These are phyloP conservation scores for Colletotrichum chlorophyti DNA, from an alignment of 2,329 filamentous ascomycete genomes.

Conservation along the genomic window DNA sequence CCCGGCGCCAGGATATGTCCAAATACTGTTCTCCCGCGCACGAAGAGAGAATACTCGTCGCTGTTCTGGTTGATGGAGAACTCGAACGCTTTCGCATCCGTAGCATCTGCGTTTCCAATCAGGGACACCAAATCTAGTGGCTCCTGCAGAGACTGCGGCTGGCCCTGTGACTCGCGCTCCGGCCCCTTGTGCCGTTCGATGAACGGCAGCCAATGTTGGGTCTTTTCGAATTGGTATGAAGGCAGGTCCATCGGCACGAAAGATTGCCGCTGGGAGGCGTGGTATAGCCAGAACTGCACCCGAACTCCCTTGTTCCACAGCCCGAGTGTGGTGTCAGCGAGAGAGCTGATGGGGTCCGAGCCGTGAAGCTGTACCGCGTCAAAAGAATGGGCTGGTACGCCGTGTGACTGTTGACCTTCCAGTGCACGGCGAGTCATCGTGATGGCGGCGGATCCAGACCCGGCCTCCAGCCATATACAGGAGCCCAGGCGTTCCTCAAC, in stretches of 20 bases:
- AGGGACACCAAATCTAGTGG: background rate
- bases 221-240: conserved; percentile 37
- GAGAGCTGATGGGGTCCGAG: background rate
- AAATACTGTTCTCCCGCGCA: background rate
- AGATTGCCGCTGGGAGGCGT: conserved; percentile 19
- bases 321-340: conserved; percentile 2
- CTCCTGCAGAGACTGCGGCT: background rate
- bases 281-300: conserved; percentile 33
- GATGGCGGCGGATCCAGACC: conserved; percentile 41
- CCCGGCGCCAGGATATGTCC: background rate
- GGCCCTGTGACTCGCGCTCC: background rate
- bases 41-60: background rate
- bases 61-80: background rate
- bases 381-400: background rate
- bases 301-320: conserved; percentile 31
- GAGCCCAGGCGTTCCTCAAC: conserved; percentile 31
- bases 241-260: conserved; percentile 31
- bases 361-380: conserved; percentile 20
- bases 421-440: conserved; percentile 41
- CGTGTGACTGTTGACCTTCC: background rate
- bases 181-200: background rate
- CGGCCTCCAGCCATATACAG: conserved; percentile 40
- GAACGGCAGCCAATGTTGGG: conserved; percentile 32
- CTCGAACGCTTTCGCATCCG: background rate
- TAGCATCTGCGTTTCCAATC: background rate